Evolutionary conservation across 2,329 filamentous ascomycete genomes (phyloP), one percentile per base, ranked within the genome.

Genomic region (Penicillium hordei): DNA sequence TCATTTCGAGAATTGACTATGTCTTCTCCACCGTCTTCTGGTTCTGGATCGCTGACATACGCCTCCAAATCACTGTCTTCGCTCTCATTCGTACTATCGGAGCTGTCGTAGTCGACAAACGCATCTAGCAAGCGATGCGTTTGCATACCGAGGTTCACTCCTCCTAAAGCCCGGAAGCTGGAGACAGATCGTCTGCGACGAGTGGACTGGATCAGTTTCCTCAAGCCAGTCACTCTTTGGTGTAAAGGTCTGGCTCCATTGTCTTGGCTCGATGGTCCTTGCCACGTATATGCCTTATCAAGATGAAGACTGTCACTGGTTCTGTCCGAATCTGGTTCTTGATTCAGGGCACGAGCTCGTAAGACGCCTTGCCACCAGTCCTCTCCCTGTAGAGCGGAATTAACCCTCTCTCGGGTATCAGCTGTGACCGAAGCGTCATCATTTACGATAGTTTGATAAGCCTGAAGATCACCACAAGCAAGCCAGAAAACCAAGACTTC

Each of bases 401-500:
- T 82, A 15, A 94, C 86, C 10, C 85, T 76, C 17, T 82, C 78
- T 43, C 86, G 81, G 4, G 81, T 80, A 49, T 87, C 82, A 5
- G 81, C 78, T 48, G 82, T 80, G 13, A 81, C 75, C 21, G 75
- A 74, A 5, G 72, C 71, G 23, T 82, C 80, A 1, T 90, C 91
- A 63, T 94, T 91, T 49, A 95, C 83, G 55, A 96, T 90, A 29
- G 86, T 79, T 62, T 93, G 87, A 67, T 95, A 95, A 0, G 86
- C 88, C 39, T 85, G 81, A 5, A 95, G 72, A 17, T 85, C 78
- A 0, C 91, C 90, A 48, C 85, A 89, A 1, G 90, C 89, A 39
- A 96, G 82, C 84, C 89, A 94, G 68, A 93, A 92, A 1, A 95
- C 91, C 15, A 89, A 75, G 0, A 95, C 84, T 60, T 91, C 81